Base-by-base conservation (phyloP, 768 basidiomycete species). In the Leccinum aurantiacum region DNA sequence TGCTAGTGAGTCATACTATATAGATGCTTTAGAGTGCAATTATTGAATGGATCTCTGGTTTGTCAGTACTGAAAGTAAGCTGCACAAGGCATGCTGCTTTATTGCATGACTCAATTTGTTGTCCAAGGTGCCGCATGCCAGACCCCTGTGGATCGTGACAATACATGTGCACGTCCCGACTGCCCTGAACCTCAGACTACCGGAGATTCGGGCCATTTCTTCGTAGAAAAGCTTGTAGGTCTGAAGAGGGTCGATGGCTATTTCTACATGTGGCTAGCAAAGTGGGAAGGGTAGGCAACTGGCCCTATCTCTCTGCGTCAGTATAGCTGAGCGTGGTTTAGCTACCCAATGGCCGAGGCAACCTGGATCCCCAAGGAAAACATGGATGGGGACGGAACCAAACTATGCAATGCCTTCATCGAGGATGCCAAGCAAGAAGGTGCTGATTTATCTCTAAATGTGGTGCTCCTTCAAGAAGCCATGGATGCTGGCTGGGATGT, bases 261-360 rank as follows among this genome's bases (percentile, higher is more conserved):
- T 25, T 15, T 58, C 1, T 69, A 60, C 44, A 4, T 62, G 50
- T 75, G 71, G 71, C 54, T 75, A 33, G 73, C 71, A 15, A 74
- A 74, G 51, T 74, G 73, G 73, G 74, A 74, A 0, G 74, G 74
- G 74, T 75, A 22, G 54, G 65, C 6, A 14, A 31, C n/a, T 3
- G 15, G 17, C 9, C 44, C 7, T n/a, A 15, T 46, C 35, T 29
- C 1, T 27, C 15, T n/a, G 14, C 38, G 27, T 4, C 22, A 15
- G 15, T 1, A 27, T 6, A 33, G 17, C 47, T 57, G 51, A 60
- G 5, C 31, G 10, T 35, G 17, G 27, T 25, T 24, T 44, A 74
- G 72, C 6, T 74, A 67, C 49, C 64, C 72, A 15, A 69, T 74
- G 62, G 38, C 31, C 6, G 56, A 74, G 46, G 72, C 72, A 15